Base-by-base conservation (phyloP, 2,329 filamentous ascomycete genomes). In the Sporothrix luriei region DNA sequence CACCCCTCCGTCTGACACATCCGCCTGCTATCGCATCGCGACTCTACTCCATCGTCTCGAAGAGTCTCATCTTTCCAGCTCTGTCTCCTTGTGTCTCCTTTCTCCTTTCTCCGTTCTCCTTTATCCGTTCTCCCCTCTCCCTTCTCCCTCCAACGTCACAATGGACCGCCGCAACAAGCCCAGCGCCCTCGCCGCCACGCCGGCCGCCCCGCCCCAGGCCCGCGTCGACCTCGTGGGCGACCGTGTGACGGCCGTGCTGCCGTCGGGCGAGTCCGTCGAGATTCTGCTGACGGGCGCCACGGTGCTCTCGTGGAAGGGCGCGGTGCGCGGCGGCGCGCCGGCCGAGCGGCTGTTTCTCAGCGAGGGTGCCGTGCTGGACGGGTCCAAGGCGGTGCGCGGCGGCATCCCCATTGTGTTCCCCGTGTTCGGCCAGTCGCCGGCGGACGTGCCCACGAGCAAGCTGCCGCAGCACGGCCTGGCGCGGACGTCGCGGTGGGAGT, bases 401-500 rank as follows among this genome's bases (percentile, higher is more conserved):
- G 94, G 94, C 16, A 92, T 98, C 75, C 94, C 94, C 4, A 82
- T 98, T 66, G 93, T 97, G 48, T 98, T 97, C 78, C 94, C 94
- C 10, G 94, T 97, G 84, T 99, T 99, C 78, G 95, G 95, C 40
- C 91, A 90, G 52, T 88, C 91, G 54, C 72, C 76, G 14, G 84
- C 89, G 74, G 89, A 94, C 79, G 88, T 90, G 74, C 85, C 91
- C n/a, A 95, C 93, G 38, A 87, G 88, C 66, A 83, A 87, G 73
- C 90, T 99, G 33, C 90, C 94, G 3, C 94, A 97, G 81, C 95
- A 98, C 82, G 95, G 95, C 74, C 97, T 99, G 80, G 95, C 94
- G 51, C 92, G 95, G 75, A 94, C 87, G 77, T 91, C 90, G 59
- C 87, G 87, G 72, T 99, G 95, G 95, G 94, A 98, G 79, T 97